Percentiles rank a stretch among this genome's conserved stretches.
phyloP scores from a whole-genome alignment of 1,284 basidiomycete genomes.

The Kwoniella shivajii region DNA sequence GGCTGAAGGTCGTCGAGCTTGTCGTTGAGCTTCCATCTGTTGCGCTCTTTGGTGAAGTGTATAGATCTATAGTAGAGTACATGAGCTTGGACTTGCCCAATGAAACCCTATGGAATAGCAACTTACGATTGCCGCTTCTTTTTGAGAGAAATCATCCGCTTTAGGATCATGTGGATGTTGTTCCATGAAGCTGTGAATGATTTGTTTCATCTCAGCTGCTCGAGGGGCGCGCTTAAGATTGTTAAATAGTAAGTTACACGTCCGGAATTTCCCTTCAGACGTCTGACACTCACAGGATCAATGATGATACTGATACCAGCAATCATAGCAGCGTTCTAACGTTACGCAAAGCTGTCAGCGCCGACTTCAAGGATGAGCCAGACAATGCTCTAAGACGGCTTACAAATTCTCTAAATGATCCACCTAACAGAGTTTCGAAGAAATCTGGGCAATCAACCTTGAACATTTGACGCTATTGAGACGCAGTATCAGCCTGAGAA shows the following conservation, averaged over 20 bases:
- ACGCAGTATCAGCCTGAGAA: not conserved
- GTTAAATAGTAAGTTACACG: not conserved
- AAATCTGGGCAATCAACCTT: constrained; percentile 47
- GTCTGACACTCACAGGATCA: constrained; percentile 33
- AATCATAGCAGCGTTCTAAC: constrained; percentile 50
- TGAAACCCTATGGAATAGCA: not conserved
- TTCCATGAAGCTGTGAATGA: constrained; percentile 44
- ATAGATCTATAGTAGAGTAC: constrained; percentile 31
- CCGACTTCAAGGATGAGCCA: not conserved
- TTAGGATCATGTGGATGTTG: constrained; percentile 38
- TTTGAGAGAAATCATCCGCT: constrained; percentile 45
- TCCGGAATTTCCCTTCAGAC: not conserved
- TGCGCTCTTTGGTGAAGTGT: constrained; percentile 41
- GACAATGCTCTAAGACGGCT: constrained; percentile 19
- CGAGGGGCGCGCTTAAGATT: constrained; percentile 26
- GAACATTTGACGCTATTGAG: constrained; percentile 42
- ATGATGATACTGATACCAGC: constrained; percentile 50
- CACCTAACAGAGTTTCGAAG: constrained; percentile 43
- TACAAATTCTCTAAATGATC: constrained; percentile 52
- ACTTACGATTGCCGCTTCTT: constrained; percentile 50
- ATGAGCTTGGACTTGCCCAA: not conserved
- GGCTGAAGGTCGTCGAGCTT: constrained; percentile 6
- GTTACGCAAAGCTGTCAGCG: not conserved
- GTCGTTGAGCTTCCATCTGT: constrained; percentile 35
- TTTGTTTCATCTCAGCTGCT: constrained; percentile 44